Base-by-base conservation (phyloP, 176 grass and related monocot genomes). In the Aegilops longissima region DNA sequence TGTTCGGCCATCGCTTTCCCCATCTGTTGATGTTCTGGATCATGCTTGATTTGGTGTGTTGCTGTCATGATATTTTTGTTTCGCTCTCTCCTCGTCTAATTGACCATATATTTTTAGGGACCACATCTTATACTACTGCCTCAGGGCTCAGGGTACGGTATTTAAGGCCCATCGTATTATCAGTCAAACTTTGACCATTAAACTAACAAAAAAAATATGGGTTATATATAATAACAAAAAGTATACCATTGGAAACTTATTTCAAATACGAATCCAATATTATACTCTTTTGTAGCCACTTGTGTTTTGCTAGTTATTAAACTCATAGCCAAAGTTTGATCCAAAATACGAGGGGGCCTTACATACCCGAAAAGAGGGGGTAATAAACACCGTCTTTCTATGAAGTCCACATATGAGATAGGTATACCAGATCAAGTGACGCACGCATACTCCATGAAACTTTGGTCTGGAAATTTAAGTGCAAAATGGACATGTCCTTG, bases 31-130 rank as follows among this genome's bases (percentile, higher is more conserved):
- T 70, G 78, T 77, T 67, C 66, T 59, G 18, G 73, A 83, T 54
- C 54, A 79, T 79, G 73, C 78, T 66, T 87, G 42, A 78, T 83
- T 56, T 64, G 24, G 66, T 72, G 39, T 61, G 74, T 87, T 40
- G 56, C 42, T 83, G 24, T 87, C 56, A 17, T 78, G 31, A 65
- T 86, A 52, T 78, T 82, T 90, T 72, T 72, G 71, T 71, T 82
- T 82, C 7, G 36, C 49, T 77, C n/a, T 8, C 25, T 83, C 66
- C 67, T 87, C 36, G 21, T 45, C 36, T 87, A 65, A 29, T 85
- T 80, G 74, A 54, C 40, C 54, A 59, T 61, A 73, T 83, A 66
- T 86, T 74, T 11, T 9, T 79, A 79, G 84, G 80, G 80, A 79
- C 73, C 84, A 70, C 68, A 38, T 70, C 68, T 6, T 70, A 39